Base-by-base conservation (phyloP, 192 early-diverging fungal genomes). In the Glomus cerebriforme region DNA sequence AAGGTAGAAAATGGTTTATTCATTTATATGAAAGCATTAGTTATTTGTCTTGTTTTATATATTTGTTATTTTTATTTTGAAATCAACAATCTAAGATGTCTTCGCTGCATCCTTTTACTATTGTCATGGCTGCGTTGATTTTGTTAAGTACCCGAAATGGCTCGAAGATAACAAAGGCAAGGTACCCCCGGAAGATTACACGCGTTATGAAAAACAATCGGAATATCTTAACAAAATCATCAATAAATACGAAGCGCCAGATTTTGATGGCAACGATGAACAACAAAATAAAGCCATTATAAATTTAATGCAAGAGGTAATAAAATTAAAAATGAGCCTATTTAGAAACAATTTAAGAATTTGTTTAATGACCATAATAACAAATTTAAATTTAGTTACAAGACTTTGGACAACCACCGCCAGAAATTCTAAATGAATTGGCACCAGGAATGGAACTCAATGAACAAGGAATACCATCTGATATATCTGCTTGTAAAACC, bases 351-450 rank as follows among this genome's bases (percentile, higher is more conserved):
- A 43, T 58, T 59, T 73, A 49, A 60, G 12, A n/a, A 47, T 34
- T 26, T 29, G 19, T n/a, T 64, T 45, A 63, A 32, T 73, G 29
- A 32, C 6, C 13, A 73, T 29, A 58, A 49, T 27, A 34, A 19
- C 27, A 24, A 59, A 22, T 58, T 73, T 80, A 10, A 31, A 65
- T n/a, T 58, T n/a, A 94, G 91, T 97, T 99, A 94, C 97, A 99
- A 91, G 95, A 96, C 49, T 92, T 89, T 62, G 98, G 98, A 39
- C 96, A 98, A 80, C 98, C 98, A 26, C 98, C 98, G 7, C 88
- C 92, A 58, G 96, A 92, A 72, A 87, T 99, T 26, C 81, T 99
- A 76, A 91, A 95, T 77, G 93, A 96, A 34, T 82, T 99, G 79
- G 95, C 95, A 22, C 98, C 98, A 13, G 98, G 94, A 45, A 88